phyloP scores from a whole-genome alignment of 225 moss, liverwort and hornwort genomes.

The Polytrichum formosum region DNA sequence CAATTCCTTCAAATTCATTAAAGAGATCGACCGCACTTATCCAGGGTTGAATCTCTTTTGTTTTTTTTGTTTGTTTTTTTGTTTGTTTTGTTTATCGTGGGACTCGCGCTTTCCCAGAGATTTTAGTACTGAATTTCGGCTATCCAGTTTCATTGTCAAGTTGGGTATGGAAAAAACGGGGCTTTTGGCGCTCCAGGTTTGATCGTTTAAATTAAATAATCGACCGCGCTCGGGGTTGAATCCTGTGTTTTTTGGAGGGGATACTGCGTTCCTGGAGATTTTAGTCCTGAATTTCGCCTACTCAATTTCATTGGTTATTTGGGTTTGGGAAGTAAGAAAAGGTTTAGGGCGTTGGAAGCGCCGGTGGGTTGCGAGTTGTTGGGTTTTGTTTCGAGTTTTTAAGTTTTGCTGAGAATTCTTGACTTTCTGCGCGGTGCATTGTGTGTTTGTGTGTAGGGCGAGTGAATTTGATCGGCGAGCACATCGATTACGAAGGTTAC shows the following conservation, averaged over 20 bases:
- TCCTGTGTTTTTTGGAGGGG: too few species aligned
- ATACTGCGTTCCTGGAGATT: too few species aligned
- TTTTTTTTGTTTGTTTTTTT: background rate
- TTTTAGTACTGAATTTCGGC: background rate
- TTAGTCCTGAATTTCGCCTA: too few species aligned
- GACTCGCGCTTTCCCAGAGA: too few species aligned
- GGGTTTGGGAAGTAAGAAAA: background rate
- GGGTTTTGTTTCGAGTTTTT: background rate
- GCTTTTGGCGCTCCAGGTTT: too few species aligned
- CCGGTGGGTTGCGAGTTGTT: background rate
- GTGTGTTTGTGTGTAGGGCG: slow-evolving; percentile 47
- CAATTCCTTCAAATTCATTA: background rate
- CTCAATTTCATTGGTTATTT: too few species aligned
- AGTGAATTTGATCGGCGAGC: slow-evolving; percentile 96
- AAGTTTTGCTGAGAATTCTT: background rate
- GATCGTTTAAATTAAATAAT: too few species aligned
- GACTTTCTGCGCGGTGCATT: background rate
- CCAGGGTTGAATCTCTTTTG: slow-evolving; percentile 1
- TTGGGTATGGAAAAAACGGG: too few species aligned
- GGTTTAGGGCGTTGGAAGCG: background rate
- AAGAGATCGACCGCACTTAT: too few species aligned
- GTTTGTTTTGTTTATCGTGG: background rate
- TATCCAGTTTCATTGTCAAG: background rate
- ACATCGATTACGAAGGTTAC: slow-evolving; percentile 98
- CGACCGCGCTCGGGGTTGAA: too few species aligned